Percentiles rank a stretch among this genome's conserved stretches.
Evolutionary conservation across 2,329 filamentous ascomycete species (phyloP).

Genomic region (Emericellopsis atlantica): DNA sequence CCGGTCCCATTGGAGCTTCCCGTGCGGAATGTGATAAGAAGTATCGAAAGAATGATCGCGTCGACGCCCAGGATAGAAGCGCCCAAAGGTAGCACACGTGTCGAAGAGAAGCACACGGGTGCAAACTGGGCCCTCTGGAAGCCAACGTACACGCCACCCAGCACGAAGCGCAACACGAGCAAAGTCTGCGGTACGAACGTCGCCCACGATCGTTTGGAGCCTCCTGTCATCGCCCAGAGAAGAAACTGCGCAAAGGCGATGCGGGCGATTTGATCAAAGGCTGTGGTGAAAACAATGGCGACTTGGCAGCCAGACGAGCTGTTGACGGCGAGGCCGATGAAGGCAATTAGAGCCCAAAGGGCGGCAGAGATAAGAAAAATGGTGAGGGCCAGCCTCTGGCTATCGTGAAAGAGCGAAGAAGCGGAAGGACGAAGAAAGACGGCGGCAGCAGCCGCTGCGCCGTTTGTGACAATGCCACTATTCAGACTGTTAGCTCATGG

Average conservation of each 20-base stretch:
- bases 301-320: conserved; percentile 33
- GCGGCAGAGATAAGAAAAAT: conserved; percentile 36
- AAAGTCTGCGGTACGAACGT: conserved; percentile 30
- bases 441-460: conserved; percentile 32
- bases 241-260: conserved; percentile 40
- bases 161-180: conserved; percentile 32
- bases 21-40: conserved; percentile 21
- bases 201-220: conserved; percentile 20
- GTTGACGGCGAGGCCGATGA: conserved; percentile 35
- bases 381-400: conserved; percentile 52
- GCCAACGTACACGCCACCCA: conserved; percentile 42
- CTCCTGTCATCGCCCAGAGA: conserved; percentile 32
- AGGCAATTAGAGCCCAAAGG: conserved; percentile 41
- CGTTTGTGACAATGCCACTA: conserved; percentile 39
- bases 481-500: conserved; percentile 6
- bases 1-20: too few relatives aligned
- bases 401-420: conserved; percentile 37
- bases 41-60: conserved; percentile 25
- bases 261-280: conserved; percentile 45
- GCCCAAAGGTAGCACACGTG: conserved; percentile 29
- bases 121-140: conserved; percentile 37
- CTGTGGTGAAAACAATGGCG: conserved; percentile 34
- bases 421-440: conserved; percentile 34
- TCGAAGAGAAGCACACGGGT: conserved; percentile 35
- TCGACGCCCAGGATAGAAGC: conserved; percentile 32